Base-by-base conservation (phyloP, 2,329 filamentous ascomycete genomes). In the Fusarium avenaceum region DNA sequence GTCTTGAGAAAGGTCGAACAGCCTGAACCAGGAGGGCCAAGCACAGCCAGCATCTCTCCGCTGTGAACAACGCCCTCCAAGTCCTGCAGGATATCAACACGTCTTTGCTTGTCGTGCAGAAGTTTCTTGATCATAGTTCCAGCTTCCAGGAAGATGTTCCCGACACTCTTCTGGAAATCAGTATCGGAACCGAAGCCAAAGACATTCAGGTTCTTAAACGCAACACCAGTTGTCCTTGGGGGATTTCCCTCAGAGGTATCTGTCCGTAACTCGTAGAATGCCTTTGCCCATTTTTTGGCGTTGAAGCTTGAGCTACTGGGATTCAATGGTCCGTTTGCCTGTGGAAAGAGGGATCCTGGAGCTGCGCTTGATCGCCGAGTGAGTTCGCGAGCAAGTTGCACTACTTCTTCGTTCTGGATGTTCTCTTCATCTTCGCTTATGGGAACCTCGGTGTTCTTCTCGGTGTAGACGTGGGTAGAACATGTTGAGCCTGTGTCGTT, bases 1-100 rank as follows among this genome's bases (percentile, higher is more conserved):
- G 92, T 91, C 80, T 94, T 95, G 51, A 96, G 82, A 65, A 96
- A 89, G 2, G 92, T 96, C 10, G 90, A 92, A 76, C 92, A 96
- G 40, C 90, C 90, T 14, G 85, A 84, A 14, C 86, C 86, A 17
- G 90, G 90, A 47, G 89, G 90, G 11, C 90, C 90, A 28, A 92
- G 82, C 3, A 92, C 90, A 19, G 92, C 87, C 26, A 92, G 77
- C 88, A 92, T 90, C 81, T 92, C 90, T 38, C 90, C 90, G 59
- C 84, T 85, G 66, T 86, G 82, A 2, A 92, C 85, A 0, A 92
- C 72, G 6, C 90, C 90, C 67, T 92, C 89, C 59, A 90, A 85
- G 66, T 86, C 80, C 59, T 83, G 85, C 49, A 92, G 78, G 64
- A 92, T 92, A 69, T 92, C 87, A 64, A 90, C 86, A 57, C 85